Evolutionary conservation across 148 eudicot species (phyloP), one percentile per base, ranked within the genome.

Genomic region (Suaeda aralocaspica): DNA sequence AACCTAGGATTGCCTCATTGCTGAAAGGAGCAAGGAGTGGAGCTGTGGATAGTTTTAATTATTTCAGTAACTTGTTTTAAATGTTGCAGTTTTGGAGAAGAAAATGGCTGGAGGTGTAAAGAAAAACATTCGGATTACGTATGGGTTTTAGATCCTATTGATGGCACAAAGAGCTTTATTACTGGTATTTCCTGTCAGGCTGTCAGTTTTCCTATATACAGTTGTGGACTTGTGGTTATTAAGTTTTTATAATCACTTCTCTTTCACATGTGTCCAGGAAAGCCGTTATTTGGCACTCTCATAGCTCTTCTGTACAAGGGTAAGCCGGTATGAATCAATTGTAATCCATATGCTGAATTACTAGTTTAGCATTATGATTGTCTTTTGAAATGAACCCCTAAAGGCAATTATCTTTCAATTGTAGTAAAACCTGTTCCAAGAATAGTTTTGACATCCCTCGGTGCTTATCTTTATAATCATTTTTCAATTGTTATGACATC

Each of bases 91-190:
- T 94, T n/a, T 71, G 99, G 99, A 64, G 99, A 94, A 79, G 97
- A 94, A 72, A 89, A 89, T 64, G 97, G 99, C 41, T 94, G 99
- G 97, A 86, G 81, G 72, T 91, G 91, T 77, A 86, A 87, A 76
- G 91, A 91, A 77, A 77, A 85, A 26, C 72, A 66, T 78, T 88
- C 99, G 33, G 96, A 94, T 66, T 91, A 83, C 60, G 97, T 94
- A 70, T 94, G 97, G 99, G 99, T 94, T 48, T 80, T 94, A 75
- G 99, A 91, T 81, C 99, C 97, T 24, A 94, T 94, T 72, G 97
- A 94, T 78, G 99, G 99, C 58, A 94, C 99, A 36, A 94, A 94
- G 84, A 91, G 99, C 80, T 94, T 94, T 64, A 94, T 94, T 58
- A 94, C 99, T 19, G 99, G 99, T 89, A 86, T 24, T 16, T 67